Evolutionary conservation across 495 filamentous ascomycete genomes (phyloP), one percentile per base, ranked within the genome.

Genomic region (Apiosordaria backusii): DNA sequence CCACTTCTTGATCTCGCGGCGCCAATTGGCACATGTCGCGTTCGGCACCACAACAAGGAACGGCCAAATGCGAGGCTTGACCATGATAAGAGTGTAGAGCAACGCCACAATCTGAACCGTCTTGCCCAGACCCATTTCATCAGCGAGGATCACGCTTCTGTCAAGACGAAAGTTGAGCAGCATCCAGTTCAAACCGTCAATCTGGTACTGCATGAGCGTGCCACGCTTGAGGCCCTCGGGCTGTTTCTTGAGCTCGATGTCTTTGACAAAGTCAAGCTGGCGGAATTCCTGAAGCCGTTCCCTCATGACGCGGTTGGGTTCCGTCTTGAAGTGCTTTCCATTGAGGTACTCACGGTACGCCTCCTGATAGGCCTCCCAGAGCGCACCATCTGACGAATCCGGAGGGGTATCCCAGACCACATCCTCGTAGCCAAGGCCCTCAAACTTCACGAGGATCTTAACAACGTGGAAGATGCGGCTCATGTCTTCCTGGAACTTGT

Each of bases 51-150:
- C 92, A 5, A 98, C 82, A 10, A 99, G 80, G 73, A 98, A 99
- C 0, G 96, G 96, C 86, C 90, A 99, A 74, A 92, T 90, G 58
- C 83, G 83, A 53, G 94, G 92, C 35, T 76, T 74, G 27, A 91
- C 87, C 68, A 90, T 82, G 27, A 90, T 84, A n/a, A 99, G 76
- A 16, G 90, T 86, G 9, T 90, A 86, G 9, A 99, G 79, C 60
- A 96, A 85, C 2, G 87, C 87, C 63, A 99, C 93, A 60, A 97
- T 86, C 75, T 99, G 96, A 58, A 99, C 90, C 0, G 96, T 99
- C 81, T 99, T 99, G 25, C 96, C 96, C 10, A 99, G 86, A 4
- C 96, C 96, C 96, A 99, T 99, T 74, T 99, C 96, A 70, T 99
- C 96, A 2, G 96, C 96, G 2, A 99, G 85, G 71, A 99, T 95